These are phyloP conservation scores for Pseudocercospora crystallina DNA, from an alignment of 2,329 filamentous ascomycete genomes.

Conservation along the genomic window DNA sequence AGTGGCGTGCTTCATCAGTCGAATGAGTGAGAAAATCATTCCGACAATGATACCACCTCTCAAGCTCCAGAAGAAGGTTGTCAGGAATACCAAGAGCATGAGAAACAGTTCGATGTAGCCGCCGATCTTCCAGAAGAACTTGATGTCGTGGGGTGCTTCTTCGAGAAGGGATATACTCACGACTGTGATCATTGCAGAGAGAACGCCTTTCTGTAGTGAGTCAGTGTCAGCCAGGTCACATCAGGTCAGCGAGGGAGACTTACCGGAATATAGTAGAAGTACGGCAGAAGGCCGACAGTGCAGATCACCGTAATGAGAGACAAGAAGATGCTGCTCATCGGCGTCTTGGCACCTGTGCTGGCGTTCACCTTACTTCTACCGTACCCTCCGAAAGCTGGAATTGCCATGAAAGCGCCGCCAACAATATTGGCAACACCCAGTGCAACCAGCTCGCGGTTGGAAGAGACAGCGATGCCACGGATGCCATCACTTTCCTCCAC, in stretches of 20 bases:
- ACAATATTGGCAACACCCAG: constrained; percentile 88
- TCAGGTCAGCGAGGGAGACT: constrained; percentile 39
- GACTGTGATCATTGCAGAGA: constrained; percentile 91
- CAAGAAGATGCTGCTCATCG: constrained; percentile 88
- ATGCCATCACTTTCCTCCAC: constrained; percentile 53
- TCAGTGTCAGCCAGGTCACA: constrained; percentile 1
- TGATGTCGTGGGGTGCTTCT: constrained; percentile 88
- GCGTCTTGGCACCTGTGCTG: constrained; percentile 85
- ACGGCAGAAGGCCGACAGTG: constrained; percentile 79
- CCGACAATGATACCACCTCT: constrained; percentile 91
- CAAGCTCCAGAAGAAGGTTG: constrained; percentile 93
- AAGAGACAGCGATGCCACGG: constrained; percentile 76
- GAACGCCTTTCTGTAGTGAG: constrained; percentile 73
- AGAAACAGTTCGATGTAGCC: constrained; percentile 83
- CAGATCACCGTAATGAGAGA: constrained; percentile 79
- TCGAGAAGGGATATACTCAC: constrained; percentile 94
- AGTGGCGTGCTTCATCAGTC: constrained; percentile 86
- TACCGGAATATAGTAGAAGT: constrained; percentile 94
- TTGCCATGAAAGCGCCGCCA: constrained; percentile 84
- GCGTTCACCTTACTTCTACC: constrained; percentile 94
- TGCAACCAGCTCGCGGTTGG: constrained; percentile 91
- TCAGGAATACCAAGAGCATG: constrained; percentile 85
- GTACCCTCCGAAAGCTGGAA: constrained; percentile 95
- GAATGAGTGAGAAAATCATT: constrained; percentile 83
- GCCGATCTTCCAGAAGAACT: constrained; percentile 81